A percentile compares a stretch with the other conserved stretches of the same genome.
These are phyloP conservation scores for Croton laevigatus DNA, from an alignment of 441 rosid genomes.

Conservation along the genomic window DNA sequence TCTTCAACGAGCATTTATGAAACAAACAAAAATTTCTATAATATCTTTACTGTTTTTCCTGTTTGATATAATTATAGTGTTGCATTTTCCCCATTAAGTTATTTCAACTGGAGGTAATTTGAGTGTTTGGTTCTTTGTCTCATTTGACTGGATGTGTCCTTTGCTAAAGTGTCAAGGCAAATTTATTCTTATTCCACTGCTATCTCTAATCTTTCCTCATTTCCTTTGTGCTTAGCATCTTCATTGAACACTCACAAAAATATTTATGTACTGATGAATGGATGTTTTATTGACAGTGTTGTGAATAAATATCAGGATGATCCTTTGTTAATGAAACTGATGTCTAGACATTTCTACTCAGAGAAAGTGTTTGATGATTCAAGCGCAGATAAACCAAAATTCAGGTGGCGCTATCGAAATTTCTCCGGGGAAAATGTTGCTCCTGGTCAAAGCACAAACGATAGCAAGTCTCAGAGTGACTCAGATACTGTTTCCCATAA, in stretches of 20 bases:
- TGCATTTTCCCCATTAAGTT: no score
- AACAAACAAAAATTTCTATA: background rate
- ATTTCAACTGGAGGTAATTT: background rate
- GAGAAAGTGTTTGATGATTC: conserved; percentile 79
- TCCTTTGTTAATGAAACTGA: conserved; percentile 45
- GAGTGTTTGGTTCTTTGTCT: background rate
- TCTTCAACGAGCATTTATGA: background rate
- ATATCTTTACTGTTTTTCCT: background rate
- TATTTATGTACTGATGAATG: conserved; percentile 14
- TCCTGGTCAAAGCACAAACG: conserved; percentile 34
- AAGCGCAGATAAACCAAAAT: conserved; percentile 42
- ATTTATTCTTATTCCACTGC: background rate
- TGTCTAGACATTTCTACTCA: conserved; percentile 63
- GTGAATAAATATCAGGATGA: conserved; percentile 44
- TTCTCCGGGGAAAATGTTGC: conserved; percentile 42
- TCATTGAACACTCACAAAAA: background rate
- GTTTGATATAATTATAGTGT: background rate
- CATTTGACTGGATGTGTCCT: background rate
- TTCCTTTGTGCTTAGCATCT: background rate
- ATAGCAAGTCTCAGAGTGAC: conserved; percentile 17
- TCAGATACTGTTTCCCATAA: conserved; percentile 24
- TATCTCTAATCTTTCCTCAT: background rate
- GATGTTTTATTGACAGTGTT: conserved; percentile 42
- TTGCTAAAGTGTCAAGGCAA: background rate
- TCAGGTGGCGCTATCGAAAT: conserved; percentile 74